phyloP scores from a whole-genome alignment of 176 grass and related monocot genomes.

The Aegilops bicornis region DNA sequence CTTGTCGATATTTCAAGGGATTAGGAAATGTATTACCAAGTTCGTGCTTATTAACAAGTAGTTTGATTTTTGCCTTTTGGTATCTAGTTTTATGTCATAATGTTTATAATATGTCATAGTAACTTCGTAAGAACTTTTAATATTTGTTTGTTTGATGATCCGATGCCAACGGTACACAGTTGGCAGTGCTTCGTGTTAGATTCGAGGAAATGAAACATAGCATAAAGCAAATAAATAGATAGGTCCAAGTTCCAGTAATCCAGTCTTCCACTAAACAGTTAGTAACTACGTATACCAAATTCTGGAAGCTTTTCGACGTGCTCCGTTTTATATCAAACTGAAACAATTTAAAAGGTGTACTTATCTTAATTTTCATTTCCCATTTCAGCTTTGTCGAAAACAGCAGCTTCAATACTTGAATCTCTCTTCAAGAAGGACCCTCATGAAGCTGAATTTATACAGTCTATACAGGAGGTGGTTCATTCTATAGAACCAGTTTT shows the following conservation, averaged over 20 bases:
- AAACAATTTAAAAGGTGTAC: constrained; percentile 16
- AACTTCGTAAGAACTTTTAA: not conserved
- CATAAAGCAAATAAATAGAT: constrained; percentile 6
- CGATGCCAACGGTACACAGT: not conserved
- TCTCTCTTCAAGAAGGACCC: constrained; percentile 83
- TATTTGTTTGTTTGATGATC: constrained; percentile 19
- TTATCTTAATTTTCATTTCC: constrained; percentile 35
- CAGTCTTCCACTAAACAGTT: not conserved
- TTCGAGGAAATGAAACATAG: constrained; percentile 15
- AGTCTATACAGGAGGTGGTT: constrained; percentile 92
- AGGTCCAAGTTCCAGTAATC: not conserved
- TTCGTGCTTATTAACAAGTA: constrained; percentile 3
- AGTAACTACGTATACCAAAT: not conserved
- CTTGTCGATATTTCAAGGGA: not conserved
- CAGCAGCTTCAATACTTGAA: constrained; percentile 90
- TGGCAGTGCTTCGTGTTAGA: not conserved
- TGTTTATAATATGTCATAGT: not conserved
- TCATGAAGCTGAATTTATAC: constrained; percentile 95
- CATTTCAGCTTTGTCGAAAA: constrained; percentile 89
- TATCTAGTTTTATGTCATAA: constrained; percentile 12
- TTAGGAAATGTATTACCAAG: constrained; percentile 10
- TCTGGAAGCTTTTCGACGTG: not conserved
- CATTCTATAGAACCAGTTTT: constrained; percentile 95
- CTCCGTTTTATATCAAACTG: not conserved
- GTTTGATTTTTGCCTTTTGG: not conserved